Evolutionary conservation across 192 early-diverging fungal species (phyloP).

Genomic region (Backusella macrospora): DNA sequence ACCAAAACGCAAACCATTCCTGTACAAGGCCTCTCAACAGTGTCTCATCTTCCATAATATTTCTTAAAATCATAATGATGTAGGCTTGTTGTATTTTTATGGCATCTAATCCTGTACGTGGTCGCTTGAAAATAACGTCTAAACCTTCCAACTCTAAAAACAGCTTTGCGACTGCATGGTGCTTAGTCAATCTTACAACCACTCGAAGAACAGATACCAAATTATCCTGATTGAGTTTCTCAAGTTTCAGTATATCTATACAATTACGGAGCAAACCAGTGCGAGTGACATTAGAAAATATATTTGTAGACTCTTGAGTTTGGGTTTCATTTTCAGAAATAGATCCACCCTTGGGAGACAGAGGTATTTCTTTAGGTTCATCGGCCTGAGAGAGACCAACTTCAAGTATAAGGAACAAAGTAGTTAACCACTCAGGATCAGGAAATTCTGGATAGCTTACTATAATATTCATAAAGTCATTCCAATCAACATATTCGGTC

Average conservation of each 20-base stretch:
- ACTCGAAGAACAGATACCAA: slow-evolving; percentile 74
- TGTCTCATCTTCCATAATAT: slow-evolving; percentile 75
- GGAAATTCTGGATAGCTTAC: slow-evolving; percentile 23
- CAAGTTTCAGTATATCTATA: slow-evolving; percentile 41
- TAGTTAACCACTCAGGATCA: slow-evolving; percentile 57
- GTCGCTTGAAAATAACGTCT: slow-evolving; percentile 60
- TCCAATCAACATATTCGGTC: not conserved
- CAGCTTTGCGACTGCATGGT: slow-evolving; percentile 56
- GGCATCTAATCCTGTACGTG: slow-evolving; percentile 57
- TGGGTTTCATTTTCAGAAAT: slow-evolving; percentile 30
- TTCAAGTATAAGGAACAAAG: slow-evolving; percentile 68
- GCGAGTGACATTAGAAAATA: not conserved
- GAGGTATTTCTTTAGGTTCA: slow-evolving; percentile 48
- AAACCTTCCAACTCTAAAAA: slow-evolving; percentile 72
- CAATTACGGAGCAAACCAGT: slow-evolving; percentile 41
- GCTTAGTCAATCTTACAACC: slow-evolving; percentile 78
- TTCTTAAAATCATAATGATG: slow-evolving; percentile 82
- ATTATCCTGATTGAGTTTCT: slow-evolving; percentile 49
- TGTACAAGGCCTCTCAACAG: slow-evolving; percentile 71
- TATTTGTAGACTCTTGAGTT: not conserved
- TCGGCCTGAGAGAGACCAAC: slow-evolving; percentile 62
- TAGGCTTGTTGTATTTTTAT: slow-evolving; percentile 82
- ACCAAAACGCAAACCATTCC: slow-evolving; percentile 71
- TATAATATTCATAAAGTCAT: slow-evolving; percentile 6
- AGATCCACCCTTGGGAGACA: not conserved